phyloP scores from a whole-genome alignment of 768 basidiomycete genomes.

The Serendipita sp. region DNA sequence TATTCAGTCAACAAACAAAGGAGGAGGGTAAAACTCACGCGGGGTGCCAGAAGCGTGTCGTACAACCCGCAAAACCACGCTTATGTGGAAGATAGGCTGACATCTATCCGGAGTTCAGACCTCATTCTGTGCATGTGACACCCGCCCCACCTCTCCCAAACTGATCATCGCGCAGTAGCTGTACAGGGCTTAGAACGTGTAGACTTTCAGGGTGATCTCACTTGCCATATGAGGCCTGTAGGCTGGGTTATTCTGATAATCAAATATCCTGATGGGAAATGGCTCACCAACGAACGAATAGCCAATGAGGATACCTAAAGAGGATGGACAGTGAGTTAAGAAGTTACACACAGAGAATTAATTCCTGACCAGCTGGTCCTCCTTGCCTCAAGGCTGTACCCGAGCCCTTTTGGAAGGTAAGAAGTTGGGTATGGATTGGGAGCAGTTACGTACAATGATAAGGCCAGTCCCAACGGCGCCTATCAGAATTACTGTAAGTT shows the following conservation, averaged over 20 bases:
- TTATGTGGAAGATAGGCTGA: slow-evolving; percentile 26
- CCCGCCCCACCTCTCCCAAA: slow-evolving; percentile 23
- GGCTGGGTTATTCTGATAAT: neutral
- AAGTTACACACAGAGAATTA: slow-evolving; percentile 1
- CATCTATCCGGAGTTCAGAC: slow-evolving; percentile 34
- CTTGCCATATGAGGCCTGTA: neutral
- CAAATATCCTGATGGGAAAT: slow-evolving; percentile 26
- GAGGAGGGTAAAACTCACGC: slow-evolving; percentile 19
- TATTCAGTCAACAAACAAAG: neutral
- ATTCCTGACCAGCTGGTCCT: slow-evolving; percentile 30
- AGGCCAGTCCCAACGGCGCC: slow-evolving; percentile 40
- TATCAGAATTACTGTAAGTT: neutral
- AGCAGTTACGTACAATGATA: slow-evolving; percentile 23
- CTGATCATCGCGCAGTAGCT: slow-evolving; percentile 36
- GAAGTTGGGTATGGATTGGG: neutral
- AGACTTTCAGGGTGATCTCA: neutral
- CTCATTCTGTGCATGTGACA: neutral
- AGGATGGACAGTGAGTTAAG: slow-evolving; percentile 6
- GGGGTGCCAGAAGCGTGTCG: slow-evolving; percentile 50
- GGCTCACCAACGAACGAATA: slow-evolving; percentile 32
- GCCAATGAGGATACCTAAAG: slow-evolving; percentile 19
- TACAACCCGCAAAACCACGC: slow-evolving; percentile 32
- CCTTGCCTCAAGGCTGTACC: slow-evolving; percentile 28
- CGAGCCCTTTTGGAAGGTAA: slow-evolving; percentile 19
- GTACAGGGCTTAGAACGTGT: neutral